Evolutionary conservation across 345 rosid species (phyloP).

Genomic region (Microthlaspi erraticum): DNA sequence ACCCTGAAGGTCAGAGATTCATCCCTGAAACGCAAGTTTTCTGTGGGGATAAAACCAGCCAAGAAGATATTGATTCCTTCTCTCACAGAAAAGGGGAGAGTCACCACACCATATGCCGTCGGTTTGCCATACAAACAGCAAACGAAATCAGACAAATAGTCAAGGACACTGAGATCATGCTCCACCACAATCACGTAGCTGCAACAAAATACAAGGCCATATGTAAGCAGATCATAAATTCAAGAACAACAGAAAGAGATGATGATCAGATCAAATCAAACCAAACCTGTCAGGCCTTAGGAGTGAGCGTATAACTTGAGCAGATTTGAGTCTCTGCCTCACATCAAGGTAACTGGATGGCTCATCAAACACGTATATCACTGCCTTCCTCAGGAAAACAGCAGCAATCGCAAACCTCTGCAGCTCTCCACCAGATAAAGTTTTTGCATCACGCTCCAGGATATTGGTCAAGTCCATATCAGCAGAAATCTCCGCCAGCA

Average conservation of each 20-base stretch:
- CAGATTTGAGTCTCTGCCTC: conserved; percentile 14
- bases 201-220: not conserved
- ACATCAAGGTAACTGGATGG: conserved; percentile 14
- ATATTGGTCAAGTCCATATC: not conserved
- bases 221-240: not conserved
- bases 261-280: not conserved
- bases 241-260: not conserved
- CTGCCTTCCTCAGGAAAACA: not conserved
- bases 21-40: conserved; percentile 16
- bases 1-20: conserved; percentile 19
- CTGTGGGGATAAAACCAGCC: conserved; percentile 17
- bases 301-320: conserved; percentile 20
- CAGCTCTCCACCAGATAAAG: conserved; percentile 24
- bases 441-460: not conserved
- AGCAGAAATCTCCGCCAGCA: not conserved
- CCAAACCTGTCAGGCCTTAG: conserved; percentile 13
- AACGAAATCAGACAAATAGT: conserved; percentile 10
- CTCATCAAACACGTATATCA: conserved; percentile 22
- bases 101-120: conserved; percentile 19
- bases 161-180: conserved; percentile 23
- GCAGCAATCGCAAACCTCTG: conserved; percentile 26
- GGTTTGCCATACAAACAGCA: conserved; percentile 20
- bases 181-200: conserved; percentile 19
- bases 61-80: conserved; percentile 23
- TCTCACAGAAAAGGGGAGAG: conserved; percentile 26